Conservation (phyloP, 345 rosid genomes). For the Brassica cretica region DNA sequence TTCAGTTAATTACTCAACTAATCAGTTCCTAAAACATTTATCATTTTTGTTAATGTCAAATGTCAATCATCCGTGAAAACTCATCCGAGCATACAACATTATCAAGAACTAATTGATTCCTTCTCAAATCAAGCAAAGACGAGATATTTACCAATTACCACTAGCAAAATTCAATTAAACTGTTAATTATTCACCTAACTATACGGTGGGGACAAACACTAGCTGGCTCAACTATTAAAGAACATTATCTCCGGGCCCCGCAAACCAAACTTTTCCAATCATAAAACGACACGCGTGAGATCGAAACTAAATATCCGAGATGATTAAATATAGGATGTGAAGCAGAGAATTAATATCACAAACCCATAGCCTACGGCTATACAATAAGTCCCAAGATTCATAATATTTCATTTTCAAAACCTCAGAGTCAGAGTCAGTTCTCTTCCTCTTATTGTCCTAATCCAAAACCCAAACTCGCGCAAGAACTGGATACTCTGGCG, state of each 20-base stretch:
- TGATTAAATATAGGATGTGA: slow-evolving; percentile 10
- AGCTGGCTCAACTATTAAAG: slow-evolving; percentile 29
- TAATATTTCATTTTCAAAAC: neutral
- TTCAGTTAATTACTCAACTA: neutral
- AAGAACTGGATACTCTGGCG: slow-evolving; percentile 85
- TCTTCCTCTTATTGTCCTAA: neutral
- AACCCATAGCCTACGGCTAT: slow-evolving; percentile 15
- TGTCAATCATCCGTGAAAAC: neutral
- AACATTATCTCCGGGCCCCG: neutral
- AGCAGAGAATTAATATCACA: slow-evolving; percentile 20
- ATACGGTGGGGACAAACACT: slow-evolving; percentile 14
- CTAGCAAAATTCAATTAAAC: slow-evolving; percentile 8
- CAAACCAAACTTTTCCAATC: neutral
- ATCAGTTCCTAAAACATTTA: neutral
- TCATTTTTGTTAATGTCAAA: neutral
- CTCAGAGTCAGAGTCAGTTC: neutral
- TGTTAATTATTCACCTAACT: slow-evolving; percentile 20
- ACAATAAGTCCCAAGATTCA: slow-evolving; percentile 8
- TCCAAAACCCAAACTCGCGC: slow-evolving; percentile 17
- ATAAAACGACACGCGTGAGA: neutral
- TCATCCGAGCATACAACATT: neutral
- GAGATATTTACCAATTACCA: neutral
- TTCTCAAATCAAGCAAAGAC: slow-evolving; percentile 2
- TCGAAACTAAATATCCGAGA: neutral
- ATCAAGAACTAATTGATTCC: neutral